Percentiles rank a stretch among this genome's conserved stretches.
Conservation (phyloP, 108 stramenopile genomes). For the Schizochytrium sp. region DNA sequence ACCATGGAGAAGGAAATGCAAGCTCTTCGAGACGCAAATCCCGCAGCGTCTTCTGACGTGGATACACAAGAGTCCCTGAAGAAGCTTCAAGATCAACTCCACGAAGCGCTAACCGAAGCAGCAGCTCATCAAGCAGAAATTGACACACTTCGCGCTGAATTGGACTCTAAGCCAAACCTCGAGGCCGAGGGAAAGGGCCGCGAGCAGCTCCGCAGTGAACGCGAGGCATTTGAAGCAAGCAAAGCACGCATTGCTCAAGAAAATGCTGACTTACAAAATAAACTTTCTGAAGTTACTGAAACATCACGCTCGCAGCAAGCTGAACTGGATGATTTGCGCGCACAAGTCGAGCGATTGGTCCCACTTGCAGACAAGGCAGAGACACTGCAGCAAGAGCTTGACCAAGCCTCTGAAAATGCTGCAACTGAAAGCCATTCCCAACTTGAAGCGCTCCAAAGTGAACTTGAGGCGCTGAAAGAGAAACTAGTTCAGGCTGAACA, state of each 20-base stretch:
- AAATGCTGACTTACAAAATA: neutral
- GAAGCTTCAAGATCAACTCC: too few species aligned
- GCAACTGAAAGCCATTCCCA: neutral
- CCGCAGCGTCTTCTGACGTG: too few species aligned
- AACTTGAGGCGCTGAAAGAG: neutral
- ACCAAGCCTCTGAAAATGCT: neutral
- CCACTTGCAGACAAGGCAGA: neutral
- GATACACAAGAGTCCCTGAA: too few species aligned
- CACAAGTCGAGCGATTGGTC: neutral
- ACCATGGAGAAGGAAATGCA: neutral
- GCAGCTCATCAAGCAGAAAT: neutral
- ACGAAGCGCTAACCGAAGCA: neutral
- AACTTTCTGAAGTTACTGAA: neutral
- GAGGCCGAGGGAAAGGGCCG: conserved; percentile 41
- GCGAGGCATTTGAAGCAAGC: neutral
- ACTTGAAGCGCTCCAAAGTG: neutral
- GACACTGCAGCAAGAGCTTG: neutral
- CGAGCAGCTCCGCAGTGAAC: neutral
- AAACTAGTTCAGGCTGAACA: neutral
- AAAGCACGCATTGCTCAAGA: neutral
- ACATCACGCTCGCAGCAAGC: neutral
- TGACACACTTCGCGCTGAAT: neutral
- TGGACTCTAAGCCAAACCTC: neutral
- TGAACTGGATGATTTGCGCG: neutral
- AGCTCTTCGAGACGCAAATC: neutral